Evolutionary conservation across 768 basidiomycete species (phyloP), one percentile per base, ranked within the genome.

Genomic region (Leccinum arenicola): DNA sequence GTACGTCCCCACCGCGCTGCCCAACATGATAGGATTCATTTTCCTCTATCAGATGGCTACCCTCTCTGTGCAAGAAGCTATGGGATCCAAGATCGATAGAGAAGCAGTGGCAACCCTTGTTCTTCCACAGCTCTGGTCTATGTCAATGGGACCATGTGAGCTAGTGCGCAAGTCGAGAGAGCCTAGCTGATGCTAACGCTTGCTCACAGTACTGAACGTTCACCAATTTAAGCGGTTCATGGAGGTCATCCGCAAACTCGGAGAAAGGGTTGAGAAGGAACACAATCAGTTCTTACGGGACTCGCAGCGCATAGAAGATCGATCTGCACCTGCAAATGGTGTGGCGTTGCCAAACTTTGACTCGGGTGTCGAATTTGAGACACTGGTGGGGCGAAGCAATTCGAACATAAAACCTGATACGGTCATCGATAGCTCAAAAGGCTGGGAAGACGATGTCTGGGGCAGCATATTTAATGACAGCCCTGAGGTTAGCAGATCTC

Each of bases 81-180:
- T 97, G 95, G 95, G 95, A 9, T 82, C 86, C 64, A 97, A 96
- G 70, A 87, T 98, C 2, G 95, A 97, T 65, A 84, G 94, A 51
- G 93, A 95, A 73, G 93, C 95, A 10, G 91, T 94, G 11, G 93
- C 93, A 3, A 91, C 89, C 0, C 78, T 93, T 47, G 91, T 96
- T 31, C 77, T 96, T 12, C 93, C 93, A 9, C 93, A 96, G 78
- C 75, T 95, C 27, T 99, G 97, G 97, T 80, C 89, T 3, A 98
- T 99, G 95, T 95, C 91, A 3, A 96, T 98, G 78, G 95, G 94
- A 25, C 95, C 95, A 56, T 71, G 93, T 93, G 69, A 67, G 89
- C 81, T 31, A 52, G 21, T 50, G 27, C 7, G 7, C 31, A 11
- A 23, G 9, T 50, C 47, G 14, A 47, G 23, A 14, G 23, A 14